Evolutionary conservation across 768 basidiomycete species (phyloP), one percentile per base, ranked within the genome.

Genomic region (Calvatia gigantea): DNA sequence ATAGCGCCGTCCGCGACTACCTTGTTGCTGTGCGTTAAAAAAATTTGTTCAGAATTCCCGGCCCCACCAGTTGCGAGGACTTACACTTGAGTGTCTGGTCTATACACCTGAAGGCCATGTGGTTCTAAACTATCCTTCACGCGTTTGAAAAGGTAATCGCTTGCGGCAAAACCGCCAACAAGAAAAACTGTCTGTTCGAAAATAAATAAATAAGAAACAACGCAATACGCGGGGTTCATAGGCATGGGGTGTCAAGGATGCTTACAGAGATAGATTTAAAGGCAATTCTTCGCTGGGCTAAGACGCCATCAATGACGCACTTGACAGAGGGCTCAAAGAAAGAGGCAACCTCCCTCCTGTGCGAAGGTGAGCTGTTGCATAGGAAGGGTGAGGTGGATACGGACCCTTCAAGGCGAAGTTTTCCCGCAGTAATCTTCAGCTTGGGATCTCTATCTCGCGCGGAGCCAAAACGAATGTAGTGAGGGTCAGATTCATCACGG

Each of bases 131-230:
- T 61, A 47, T 62, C 65, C 37, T 73, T 73, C 2, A 84, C 73
- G 44, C 70, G 68, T 2, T 67, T 63, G 60, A 73, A 79, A n/a
- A 85, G 62, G 72, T 77, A 84, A 48, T 82, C 78, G 55, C 77
- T 83, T 1, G 81, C 80, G 12, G 80, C 77, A 62, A 84, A 84
- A 0, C 82, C 83, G 23, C 83, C 83, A 2, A 85, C 82, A 1
- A 85, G 73, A 29, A 78, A 70, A 23, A 77, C 70, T 23, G 14
- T 43, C 51, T 52, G 35, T 33, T 11, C 19, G 9, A 15, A 11
- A 14, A 21, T 6, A 52, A 12, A 4, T n/a, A n/a, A 15, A 2
- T 41, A 5, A n/a, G 28, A 33, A 5, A n/a, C n/a, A n/a, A n/a
- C n/a, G n/a, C n/a, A n/a, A n/a, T n/a, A n/a, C n/a, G n/a, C n/a